Conservation (phyloP, 1,284 basidiomycete species). For the Phlebopus sp. region DNA sequence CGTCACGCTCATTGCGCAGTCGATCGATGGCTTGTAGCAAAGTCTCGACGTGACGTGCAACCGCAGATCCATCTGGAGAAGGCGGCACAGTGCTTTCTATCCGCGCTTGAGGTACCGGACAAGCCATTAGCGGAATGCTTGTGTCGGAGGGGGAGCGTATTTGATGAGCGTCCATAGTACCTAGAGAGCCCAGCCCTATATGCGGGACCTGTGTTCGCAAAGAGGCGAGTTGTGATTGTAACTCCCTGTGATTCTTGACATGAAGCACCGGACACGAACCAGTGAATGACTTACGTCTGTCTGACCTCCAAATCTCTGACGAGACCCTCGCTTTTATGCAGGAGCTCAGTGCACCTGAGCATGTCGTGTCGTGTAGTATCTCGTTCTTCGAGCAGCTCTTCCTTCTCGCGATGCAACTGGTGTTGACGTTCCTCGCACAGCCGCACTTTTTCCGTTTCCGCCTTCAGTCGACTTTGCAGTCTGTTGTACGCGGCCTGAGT, state of each 20-base stretch:
- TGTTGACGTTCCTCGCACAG: constrained; percentile 34
- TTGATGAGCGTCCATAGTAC: constrained; percentile 7
- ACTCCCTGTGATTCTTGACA: constrained; percentile 16
- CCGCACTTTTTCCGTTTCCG: constrained; percentile 39
- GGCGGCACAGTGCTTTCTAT: background rate
- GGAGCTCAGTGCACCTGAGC: constrained; percentile 6
- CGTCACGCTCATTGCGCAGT: constrained; percentile 68
- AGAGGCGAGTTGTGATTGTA: constrained; percentile 19
- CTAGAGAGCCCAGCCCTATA: background rate
- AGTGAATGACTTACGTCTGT: constrained; percentile 18
- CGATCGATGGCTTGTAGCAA: constrained; percentile 63
- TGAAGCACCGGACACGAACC: background rate
- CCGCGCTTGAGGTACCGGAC: constrained; percentile 1
- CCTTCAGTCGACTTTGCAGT: constrained; percentile 41
- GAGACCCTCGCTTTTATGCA: constrained; percentile 19
- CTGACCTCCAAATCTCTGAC: constrained; percentile 22
- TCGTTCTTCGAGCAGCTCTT: constrained; percentile 17
- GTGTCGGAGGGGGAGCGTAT: background rate
- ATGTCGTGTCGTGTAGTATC: constrained; percentile 17
- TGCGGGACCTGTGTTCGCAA: background rate
- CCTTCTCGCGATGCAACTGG: constrained; percentile 32
- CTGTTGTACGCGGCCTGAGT: constrained; percentile 40
- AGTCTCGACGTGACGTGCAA: constrained; percentile 45
- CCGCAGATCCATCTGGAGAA: constrained; percentile 33
- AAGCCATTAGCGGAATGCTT: constrained; percentile 2